Percentiles rank a stretch among this genome's conserved stretches.
Evolutionary conservation across 164 flowering plant species (phyloP).

Genomic region (Saururus chinensis): DNA sequence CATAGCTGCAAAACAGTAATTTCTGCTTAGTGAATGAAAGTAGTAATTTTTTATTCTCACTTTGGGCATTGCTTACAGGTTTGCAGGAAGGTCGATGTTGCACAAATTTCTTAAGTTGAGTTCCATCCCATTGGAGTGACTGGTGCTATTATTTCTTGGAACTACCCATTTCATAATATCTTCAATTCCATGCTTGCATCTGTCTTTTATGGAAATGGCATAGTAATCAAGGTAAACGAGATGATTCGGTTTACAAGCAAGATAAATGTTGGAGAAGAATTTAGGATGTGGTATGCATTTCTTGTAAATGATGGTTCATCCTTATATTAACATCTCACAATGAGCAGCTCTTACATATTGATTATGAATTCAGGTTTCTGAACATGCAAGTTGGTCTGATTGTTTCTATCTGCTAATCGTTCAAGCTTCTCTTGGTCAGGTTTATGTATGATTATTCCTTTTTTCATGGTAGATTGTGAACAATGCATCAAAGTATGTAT

Average conservation of each 20-base stretch:
- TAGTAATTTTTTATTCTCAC: too few species aligned
- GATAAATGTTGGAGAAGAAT: too few species aligned
- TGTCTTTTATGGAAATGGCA: constrained; percentile 82
- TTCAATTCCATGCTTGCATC: constrained; percentile 97
- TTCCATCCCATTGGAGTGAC: constrained; percentile 91
- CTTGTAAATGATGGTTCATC: not conserved
- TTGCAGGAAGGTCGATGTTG: constrained; percentile 86
- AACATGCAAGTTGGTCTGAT: constrained; percentile 99
- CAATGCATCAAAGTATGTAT: too few species aligned
- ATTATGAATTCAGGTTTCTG: constrained; percentile 64
- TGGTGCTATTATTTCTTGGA: constrained; percentile 99
- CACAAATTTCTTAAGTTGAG: constrained; percentile 86
- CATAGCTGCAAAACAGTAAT: not conserved
- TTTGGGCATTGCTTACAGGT: constrained; percentile 28
- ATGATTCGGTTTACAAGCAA: not conserved
- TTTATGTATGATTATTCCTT: too few species aligned
- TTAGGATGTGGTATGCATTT: too few species aligned
- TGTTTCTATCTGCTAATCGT: constrained; percentile 81
- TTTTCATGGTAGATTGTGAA: too few species aligned
- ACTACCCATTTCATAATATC: constrained; percentile 93
- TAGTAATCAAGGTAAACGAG: constrained; percentile 71
- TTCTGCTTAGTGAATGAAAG: too few species aligned
- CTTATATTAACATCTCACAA: not conserved
- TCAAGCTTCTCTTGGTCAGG: constrained; percentile 90
- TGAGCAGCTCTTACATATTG: too few species aligned